Base-by-base conservation (phyloP, 176 grass and related monocot genomes). In the Poa annua region DNA sequence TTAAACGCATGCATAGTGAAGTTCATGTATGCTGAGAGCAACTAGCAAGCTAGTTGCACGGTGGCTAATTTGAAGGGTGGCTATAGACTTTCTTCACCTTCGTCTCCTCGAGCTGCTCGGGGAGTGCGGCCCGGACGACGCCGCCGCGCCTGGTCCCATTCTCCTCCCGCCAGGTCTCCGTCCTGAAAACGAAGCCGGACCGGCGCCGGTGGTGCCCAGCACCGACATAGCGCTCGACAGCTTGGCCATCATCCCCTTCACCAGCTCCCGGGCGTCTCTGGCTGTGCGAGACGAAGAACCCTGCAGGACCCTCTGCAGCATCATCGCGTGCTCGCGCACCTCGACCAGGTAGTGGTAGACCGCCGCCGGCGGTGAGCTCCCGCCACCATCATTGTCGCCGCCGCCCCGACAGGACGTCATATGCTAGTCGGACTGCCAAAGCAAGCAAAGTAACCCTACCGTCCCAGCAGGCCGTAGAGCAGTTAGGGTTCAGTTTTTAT, bases 31-130 rank as follows among this genome's bases (percentile, higher is more conserved):
- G 22, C 8, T 22, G 21, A 7, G 39, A 71, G n/a, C 41, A 13
- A 14, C 10, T n/a, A 41, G 33, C 17, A 35, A 67, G 59, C 55
- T 87, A 89, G 35, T 87, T 68, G 68, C 25, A 2, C 49, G 49
- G 49, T 74, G 75, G 67, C 53, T 45, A 45, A 26, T 42, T 47
- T 12, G 11, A 39, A 66, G 15, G 63, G 60, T 63, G 20, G 71
- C 24, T 73, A 57, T 63, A 4, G 21, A 52, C 7, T 38, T 57
- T 83, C 13, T 77, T 81, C 86, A 96, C 93, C 93, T 96, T 80
- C 93, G 92, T 80, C 85, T 87, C 75, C 83, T 53, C 10, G 29
- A 75, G 60, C 25, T 41, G 32, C 24, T 83, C 71, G 83, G 77
- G 72, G 74, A 69, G 64, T 74, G 85, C 86, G 76, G 78, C 42